These are phyloP conservation scores for Candida rishiriensis DNA, from an alignment of 805 yeast species.

Conservation along the genomic window DNA sequence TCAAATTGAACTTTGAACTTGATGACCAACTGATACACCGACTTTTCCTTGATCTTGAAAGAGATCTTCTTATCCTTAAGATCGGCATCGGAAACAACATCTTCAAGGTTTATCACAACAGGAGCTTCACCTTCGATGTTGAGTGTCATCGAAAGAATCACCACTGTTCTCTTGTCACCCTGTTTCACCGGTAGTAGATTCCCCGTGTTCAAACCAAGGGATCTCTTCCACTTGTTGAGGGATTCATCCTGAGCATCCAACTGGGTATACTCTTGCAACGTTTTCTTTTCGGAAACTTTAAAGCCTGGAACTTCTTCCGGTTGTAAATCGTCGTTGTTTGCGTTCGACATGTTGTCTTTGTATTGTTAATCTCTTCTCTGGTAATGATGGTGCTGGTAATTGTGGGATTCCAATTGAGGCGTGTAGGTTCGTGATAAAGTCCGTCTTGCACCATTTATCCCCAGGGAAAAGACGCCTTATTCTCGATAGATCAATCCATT, in stretches of 20 bases:
- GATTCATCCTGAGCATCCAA: constrained; percentile 90
- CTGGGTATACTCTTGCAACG: constrained; percentile 75
- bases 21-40: constrained; percentile 66
- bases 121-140: constrained; percentile 65
- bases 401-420: too few relatives aligned
- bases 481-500: not conserved
- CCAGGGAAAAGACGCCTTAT: too few relatives aligned
- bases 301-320: constrained; percentile 65
- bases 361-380: too few relatives aligned
- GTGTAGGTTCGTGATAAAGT: too few relatives aligned
- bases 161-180: constrained; percentile 74
- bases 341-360: constrained; percentile 3
- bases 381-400: too few relatives aligned
- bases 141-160: constrained; percentile 71
- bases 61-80: constrained; percentile 51
- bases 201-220: constrained; percentile 68
- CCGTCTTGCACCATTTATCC: too few relatives aligned
- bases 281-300: constrained; percentile 64
- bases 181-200: constrained; percentile 57
- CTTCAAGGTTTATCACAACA: constrained; percentile 62
- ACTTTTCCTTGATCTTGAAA: constrained; percentile 73
- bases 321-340: constrained; percentile 44
- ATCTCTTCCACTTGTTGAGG: constrained; percentile 85
- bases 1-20: constrained; percentile 78
- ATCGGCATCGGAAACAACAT: constrained; percentile 50